Evolutionary conservation across 2,329 filamentous ascomycete genomes (phyloP).

Genomic region (Penicillium carneum): DNA sequence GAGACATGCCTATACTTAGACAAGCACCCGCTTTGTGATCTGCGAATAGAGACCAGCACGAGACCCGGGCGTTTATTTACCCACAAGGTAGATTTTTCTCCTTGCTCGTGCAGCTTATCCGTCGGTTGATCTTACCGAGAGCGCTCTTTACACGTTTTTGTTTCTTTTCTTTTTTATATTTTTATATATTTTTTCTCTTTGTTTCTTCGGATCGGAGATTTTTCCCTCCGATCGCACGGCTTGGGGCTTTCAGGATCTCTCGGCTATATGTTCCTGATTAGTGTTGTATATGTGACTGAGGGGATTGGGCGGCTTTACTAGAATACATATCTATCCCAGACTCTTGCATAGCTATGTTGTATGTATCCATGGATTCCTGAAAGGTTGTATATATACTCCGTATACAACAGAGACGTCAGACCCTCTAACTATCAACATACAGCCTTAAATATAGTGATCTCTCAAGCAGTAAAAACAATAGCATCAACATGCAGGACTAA

Average conservation of each 20-base stretch:
- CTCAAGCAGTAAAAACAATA: neutral
- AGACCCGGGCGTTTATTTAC: constrained; percentile 11
- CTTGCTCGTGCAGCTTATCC: constrained; percentile 13
- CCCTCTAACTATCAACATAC: neutral
- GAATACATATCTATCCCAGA: neutral
- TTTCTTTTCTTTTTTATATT: neutral
- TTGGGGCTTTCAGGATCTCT: constrained; percentile 1
- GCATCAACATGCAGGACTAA: neutral
- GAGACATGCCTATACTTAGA: constrained; percentile 35
- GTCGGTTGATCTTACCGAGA: constrained; percentile 21
- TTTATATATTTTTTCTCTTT: neutral
- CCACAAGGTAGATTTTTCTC: constrained; percentile 8
- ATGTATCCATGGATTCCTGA: neutral
- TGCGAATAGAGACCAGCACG: constrained; percentile 24
- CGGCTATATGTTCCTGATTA: constrained; percentile 13
- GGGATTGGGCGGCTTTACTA: constrained; percentile 1
- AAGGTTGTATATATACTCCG: neutral
- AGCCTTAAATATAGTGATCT: neutral
- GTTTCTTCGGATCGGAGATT: constrained; percentile 19
- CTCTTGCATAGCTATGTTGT: too few species aligned
- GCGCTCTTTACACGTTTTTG: constrained; percentile 1
- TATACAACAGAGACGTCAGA: neutral
- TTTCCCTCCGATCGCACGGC: constrained; percentile 24
- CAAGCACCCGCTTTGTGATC: constrained; percentile 24
- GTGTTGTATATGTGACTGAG: constrained; percentile 10